Evolutionary conservation across 23 red algal genomes (phyloP).

Genomic region (Gracilariopsis chorda): DNA sequence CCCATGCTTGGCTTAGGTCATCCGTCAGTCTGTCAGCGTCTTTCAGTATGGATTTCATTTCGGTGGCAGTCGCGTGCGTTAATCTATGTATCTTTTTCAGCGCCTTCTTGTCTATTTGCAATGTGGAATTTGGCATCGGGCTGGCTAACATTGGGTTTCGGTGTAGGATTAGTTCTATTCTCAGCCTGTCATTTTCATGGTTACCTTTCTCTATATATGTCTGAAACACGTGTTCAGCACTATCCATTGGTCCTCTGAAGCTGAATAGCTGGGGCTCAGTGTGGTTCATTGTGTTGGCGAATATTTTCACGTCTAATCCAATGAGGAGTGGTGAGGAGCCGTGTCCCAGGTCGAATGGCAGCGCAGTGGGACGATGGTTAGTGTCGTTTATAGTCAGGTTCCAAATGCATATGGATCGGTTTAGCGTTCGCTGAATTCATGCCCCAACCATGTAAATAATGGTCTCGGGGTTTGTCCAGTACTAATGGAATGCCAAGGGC

Average conservation of each 20-base stretch:
- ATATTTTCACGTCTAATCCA: slow-evolving; percentile 6
- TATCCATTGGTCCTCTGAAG: slow-evolving; percentile 19
- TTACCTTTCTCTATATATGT: slow-evolving; percentile 1
- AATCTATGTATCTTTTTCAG: not conserved
- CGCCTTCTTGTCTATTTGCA: not conserved
- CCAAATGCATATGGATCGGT: not conserved
- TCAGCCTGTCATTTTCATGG: not conserved
- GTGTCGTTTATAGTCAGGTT: not conserved
- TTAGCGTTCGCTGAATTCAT: not conserved
- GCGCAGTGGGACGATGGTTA: not conserved
- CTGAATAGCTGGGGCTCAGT: not conserved
- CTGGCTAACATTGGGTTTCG: not conserved
- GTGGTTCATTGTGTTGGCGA: not conserved
- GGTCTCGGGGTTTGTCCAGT: not conserved
- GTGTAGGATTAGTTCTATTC: not conserved
- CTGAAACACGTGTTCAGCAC: not conserved
- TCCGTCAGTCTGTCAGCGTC: not conserved
- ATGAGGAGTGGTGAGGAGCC: not conserved
- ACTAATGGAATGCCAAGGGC: not conserved
- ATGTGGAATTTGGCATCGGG: not conserved
- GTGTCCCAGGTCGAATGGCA: not conserved
- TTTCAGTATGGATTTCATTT: not conserved
- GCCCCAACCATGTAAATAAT: slow-evolving; percentile 13
- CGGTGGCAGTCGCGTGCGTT: not conserved
- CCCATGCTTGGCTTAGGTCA: not conserved